Evolutionary conservation across 768 basidiomycete species (phyloP).

Genomic region (Lentinula lateritia): DNA sequence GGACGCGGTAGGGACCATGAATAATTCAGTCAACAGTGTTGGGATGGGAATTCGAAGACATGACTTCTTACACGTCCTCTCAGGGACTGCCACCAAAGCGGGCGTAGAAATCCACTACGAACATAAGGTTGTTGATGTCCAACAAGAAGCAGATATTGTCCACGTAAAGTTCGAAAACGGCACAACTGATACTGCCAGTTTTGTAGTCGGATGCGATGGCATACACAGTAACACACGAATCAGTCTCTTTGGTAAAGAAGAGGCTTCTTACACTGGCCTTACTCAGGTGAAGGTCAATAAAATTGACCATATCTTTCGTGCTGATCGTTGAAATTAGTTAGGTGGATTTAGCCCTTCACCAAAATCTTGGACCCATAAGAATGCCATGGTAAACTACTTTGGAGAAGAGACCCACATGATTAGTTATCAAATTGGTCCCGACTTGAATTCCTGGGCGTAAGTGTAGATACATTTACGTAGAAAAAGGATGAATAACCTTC

Average conservation of each 20-base stretch:
- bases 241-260: constrained; percentile 30
- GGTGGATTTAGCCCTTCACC: constrained; percentile 27
- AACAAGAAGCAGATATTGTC: constrained; percentile 24
- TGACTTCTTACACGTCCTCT: constrained; percentile 23
- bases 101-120: constrained; percentile 29
- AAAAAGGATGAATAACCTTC: neutral
- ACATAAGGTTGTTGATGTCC: constrained; percentile 23
- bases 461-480: constrained; percentile 2
- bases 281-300: constrained; percentile 23
- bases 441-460: constrained; percentile 31
- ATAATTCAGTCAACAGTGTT: neutral
- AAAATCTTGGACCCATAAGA: constrained; percentile 9
- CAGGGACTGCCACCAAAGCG: constrained; percentile 22
- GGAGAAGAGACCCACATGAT: constrained; percentile 33
- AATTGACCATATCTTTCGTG: neutral
- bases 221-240: constrained; percentile 34
- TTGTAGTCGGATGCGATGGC: constrained; percentile 41
- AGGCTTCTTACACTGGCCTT: constrained; percentile 31
- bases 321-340: constrained; percentile 17
- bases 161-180: constrained; percentile 30
- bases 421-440: constrained; percentile 25
- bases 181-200: constrained; percentile 25
- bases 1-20: constrained; percentile 16
- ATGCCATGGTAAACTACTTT: constrained; percentile 26
- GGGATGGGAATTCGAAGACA: constrained; percentile 23